Evolutionary conservation across 768 basidiomycete genomes (phyloP).

Genomic region (Termitomyces eurrhizus): DNA sequence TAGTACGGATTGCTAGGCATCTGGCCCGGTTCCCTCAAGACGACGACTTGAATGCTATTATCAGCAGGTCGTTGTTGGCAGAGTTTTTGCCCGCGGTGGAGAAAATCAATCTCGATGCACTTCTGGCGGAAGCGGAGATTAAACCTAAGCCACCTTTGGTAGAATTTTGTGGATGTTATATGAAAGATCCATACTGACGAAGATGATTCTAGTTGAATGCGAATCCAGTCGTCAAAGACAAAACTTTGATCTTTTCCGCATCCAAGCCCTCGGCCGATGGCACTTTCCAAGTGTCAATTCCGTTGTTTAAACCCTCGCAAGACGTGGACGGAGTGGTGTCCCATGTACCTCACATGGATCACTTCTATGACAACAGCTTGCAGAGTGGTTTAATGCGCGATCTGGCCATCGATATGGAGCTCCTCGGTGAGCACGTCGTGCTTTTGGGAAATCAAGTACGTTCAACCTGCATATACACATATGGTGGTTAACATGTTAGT

Average conservation of each 20-base stretch:
- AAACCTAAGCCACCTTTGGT: slow-evolving; percentile 38
- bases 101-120: slow-evolving; percentile 45
- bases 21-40: slow-evolving; percentile 42
- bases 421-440: slow-evolving; percentile 61
- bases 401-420: slow-evolving; percentile 57
- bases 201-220: slow-evolving; percentile 42
- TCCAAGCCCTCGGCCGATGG: slow-evolving; percentile 31
- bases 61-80: slow-evolving; percentile 46
- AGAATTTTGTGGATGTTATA: slow-evolving; percentile 13
- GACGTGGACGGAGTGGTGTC: slow-evolving; percentile 54
- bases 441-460: slow-evolving; percentile 63
- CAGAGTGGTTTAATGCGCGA: slow-evolving; percentile 68
- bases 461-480: background rate
- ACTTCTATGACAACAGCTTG: slow-evolving; percentile 67
- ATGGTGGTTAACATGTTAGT: background rate
- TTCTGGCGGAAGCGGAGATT: slow-evolving; percentile 50
- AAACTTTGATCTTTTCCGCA: slow-evolving; percentile 43
- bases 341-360: slow-evolving; percentile 64
- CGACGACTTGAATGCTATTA: slow-evolving; percentile 42
- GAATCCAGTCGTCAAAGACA: slow-evolving; percentile 34
- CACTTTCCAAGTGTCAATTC: slow-evolving; percentile 34
- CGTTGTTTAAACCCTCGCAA: slow-evolving; percentile 42
- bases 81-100: slow-evolving; percentile 63
- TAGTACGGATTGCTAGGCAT: slow-evolving; percentile 51
- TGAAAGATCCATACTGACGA: slow-evolving; percentile 3